Evolutionary conservation across 192 early-diverging fungal species (phyloP).

Genomic region (Cladochytrium replicatum): DNA sequence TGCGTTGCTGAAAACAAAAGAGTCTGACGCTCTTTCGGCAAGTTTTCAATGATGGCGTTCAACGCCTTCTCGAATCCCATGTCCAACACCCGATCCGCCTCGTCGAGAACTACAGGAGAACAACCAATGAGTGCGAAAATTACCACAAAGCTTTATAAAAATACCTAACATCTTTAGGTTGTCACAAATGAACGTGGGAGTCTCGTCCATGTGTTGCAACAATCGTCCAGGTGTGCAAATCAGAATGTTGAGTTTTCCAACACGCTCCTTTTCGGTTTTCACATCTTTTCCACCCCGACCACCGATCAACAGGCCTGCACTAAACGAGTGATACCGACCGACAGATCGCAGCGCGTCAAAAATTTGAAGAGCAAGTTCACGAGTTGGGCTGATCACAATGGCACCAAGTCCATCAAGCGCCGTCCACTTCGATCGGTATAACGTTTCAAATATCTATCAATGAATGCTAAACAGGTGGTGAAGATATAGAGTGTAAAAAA

Average conservation of each 20-base stretch:
- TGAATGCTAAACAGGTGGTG: neutral
- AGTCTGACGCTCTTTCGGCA: constrained; percentile 81
- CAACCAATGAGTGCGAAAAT: constrained; percentile 48
- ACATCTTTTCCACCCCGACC: constrained; percentile 71
- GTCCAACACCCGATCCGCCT: constrained; percentile 95
- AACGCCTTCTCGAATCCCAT: constrained; percentile 89
- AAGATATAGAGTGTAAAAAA: constrained; percentile 45
- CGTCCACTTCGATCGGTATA: constrained; percentile 80
- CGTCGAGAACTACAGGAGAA: constrained; percentile 86
- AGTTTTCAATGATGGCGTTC: constrained; percentile 73
- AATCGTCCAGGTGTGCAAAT: constrained; percentile 97
- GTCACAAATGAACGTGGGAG: constrained; percentile 81
- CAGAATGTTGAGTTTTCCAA: constrained; percentile 58
- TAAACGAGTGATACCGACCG: constrained; percentile 63
- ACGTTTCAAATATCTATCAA: constrained; percentile 68
- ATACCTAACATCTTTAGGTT: constrained; percentile 63
- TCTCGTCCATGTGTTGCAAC: constrained; percentile 88
- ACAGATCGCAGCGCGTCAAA: constrained; percentile 59
- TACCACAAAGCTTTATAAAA: constrained; percentile 7
- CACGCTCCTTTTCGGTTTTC: constrained; percentile 55
- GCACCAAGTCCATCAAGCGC: constrained; percentile 45
- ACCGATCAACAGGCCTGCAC: constrained; percentile 93
- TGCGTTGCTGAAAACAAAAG: constrained; percentile 96
- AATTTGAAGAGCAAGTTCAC: constrained; percentile 86
- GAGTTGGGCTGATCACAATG: constrained; percentile 68